Percentiles rank a stretch among this genome's conserved stretches.
Evolutionary conservation across 305 asterid genomes (phyloP).

Genomic region (Rubia occidens): DNA sequence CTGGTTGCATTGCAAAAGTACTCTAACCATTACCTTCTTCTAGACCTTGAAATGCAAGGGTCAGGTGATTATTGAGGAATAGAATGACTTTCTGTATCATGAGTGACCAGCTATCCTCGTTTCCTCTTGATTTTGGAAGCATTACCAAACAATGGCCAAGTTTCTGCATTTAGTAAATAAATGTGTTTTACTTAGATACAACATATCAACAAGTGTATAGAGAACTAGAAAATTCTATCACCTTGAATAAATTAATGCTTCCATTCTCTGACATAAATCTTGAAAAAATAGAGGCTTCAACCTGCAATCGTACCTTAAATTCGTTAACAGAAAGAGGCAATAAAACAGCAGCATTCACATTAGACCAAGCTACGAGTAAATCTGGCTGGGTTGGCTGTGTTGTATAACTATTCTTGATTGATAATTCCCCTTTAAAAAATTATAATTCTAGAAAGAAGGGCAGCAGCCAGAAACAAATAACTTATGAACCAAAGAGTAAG

Average conservation of each 20-base stretch:
- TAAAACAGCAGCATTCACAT: constrained; percentile 12
- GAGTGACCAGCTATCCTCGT: constrained; percentile 60
- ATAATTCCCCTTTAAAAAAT: neutral
- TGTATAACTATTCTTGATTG: neutral
- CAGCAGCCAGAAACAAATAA: neutral
- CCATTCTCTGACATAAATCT: constrained; percentile 65
- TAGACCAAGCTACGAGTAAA: neutral
- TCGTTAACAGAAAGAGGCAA: neutral
- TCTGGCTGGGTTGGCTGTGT: neutral
- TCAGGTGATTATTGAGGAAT: constrained; percentile 49
- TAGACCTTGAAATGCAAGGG: constrained; percentile 63
- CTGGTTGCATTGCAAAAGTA: constrained; percentile 16
- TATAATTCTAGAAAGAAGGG: neutral
- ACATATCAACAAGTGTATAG: constrained; percentile 15
- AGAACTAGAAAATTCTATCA: constrained; percentile 23
- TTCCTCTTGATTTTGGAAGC: constrained; percentile 82
- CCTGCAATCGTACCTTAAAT: constrained; percentile 35
- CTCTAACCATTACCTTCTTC: constrained; percentile 57
- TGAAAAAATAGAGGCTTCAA: constrained; percentile 62
- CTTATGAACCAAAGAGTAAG: neutral
- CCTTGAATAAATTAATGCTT: constrained; percentile 44
- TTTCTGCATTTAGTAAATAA: constrained; percentile 48
- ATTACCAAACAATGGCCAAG: constrained; percentile 52
- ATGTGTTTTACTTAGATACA: constrained; percentile 21
- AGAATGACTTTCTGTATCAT: constrained; percentile 66